Evolutionary conservation across 176 grass and related monocot species (phyloP), one percentile per base, ranked within the genome.

Genomic region (Eleusine coracana): DNA sequence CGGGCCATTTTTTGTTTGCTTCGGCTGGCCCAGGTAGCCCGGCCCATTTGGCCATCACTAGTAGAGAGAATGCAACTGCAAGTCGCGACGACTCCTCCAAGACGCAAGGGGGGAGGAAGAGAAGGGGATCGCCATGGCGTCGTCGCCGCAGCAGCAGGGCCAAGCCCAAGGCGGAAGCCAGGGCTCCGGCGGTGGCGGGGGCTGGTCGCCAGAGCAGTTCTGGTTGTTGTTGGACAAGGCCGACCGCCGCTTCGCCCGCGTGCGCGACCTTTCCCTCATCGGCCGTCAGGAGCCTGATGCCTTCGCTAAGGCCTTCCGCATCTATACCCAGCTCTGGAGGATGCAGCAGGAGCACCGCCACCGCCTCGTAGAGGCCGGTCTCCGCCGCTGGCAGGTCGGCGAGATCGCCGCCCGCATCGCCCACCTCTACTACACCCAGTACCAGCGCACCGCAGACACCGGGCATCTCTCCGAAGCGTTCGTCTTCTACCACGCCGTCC

Each of bases 401-500:
- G 92, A 98, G 90, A 91, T 98, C 79, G 96, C 96, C 68, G 88
- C 96, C 18, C 85, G 96, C 78, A 98, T 95, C 88, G 92, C 96
- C 4, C 89, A 95, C 68, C 92, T 98, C 12, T 98, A 98, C 88
- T 98, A 95, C 48, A 91, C 90, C 27, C 96, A 98, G 82, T 98
- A 98, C 82, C 92, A 93, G 88, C 92, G 96, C 39, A 83, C 82
- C 71, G 87, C 92, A 28, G 92, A 98, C 85, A 89, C 88, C 9
- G 83, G 90, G 41, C 94, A 89, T 71, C 92, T 98, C 63, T 83
- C 96, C 40, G 92, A 98, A 79, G 90, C 92, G 48, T 98, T 89
- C 83, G 88, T 98, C 51, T 98, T 98, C 85, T 98, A 98, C 78
- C 90, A 98, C 79, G 96, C 96, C 72, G 92, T 98, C 86, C 87